Conservation (phyloP, 805 yeast species). For the Pichia nanzhaoensis region DNA sequence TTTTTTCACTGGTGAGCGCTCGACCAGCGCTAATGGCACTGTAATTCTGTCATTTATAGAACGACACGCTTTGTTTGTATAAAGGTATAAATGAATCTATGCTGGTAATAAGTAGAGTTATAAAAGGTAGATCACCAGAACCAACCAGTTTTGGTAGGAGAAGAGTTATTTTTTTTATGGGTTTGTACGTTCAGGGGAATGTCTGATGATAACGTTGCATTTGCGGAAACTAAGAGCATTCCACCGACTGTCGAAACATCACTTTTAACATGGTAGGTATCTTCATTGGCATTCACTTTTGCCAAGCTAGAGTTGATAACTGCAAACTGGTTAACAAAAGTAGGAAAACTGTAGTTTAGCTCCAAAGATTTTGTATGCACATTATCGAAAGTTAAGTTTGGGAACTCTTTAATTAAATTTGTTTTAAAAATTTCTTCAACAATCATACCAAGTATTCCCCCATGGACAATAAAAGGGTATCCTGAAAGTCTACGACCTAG, state of each 20-base stretch:
- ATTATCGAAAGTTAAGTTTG: constrained; percentile 21
- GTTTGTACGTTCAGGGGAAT: background rate
- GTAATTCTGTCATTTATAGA: constrained; percentile 1
- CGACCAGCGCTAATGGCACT: constrained; percentile 1
- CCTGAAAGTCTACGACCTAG: constrained; percentile 77
- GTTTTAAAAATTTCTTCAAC: constrained; percentile 66
- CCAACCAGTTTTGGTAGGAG: constrained; percentile 2
- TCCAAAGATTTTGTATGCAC: constrained; percentile 41
- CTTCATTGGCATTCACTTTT: constrained; percentile 24
- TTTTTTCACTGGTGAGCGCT: background rate
- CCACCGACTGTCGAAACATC: constrained; percentile 48
- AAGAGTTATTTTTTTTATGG: background rate
- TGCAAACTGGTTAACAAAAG: constrained; percentile 71
- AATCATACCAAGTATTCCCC: constrained; percentile 78
- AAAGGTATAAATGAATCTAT: background rate
- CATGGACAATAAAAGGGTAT: constrained; percentile 82
- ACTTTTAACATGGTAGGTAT: constrained; percentile 40
- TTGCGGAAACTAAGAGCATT: constrained; percentile 49
- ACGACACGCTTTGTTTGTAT: background rate
- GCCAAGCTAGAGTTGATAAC: constrained; percentile 48
- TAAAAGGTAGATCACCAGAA: too few species aligned
- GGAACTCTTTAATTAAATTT: constrained; percentile 19
- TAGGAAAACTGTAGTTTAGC: constrained; percentile 59
- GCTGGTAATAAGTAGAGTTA: too few species aligned
- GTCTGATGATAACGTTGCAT: constrained; percentile 29